Evolutionary conservation across 2,329 filamentous ascomycete species (phyloP), one percentile per base, ranked within the genome.

Genomic region (Triangularia verruculosa): DNA sequence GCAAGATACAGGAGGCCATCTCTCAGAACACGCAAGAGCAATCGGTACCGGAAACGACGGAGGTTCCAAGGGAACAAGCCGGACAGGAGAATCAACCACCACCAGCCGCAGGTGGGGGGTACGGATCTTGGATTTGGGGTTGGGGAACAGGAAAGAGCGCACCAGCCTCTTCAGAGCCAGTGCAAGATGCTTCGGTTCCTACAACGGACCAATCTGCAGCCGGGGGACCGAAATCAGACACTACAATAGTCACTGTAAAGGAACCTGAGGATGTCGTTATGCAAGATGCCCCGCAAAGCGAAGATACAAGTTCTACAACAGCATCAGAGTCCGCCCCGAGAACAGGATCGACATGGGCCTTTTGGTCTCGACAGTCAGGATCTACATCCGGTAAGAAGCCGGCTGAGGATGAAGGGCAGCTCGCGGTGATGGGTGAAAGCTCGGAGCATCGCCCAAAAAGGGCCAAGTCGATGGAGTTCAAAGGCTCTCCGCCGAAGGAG

Each of bases 321-420:
- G n/a, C 81, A 77, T 22, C 80, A 81, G 4, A 78, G 82, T 15
- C 51, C 6, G 39, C 57, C 17, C 57, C 57, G 12, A 72, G 70
- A 39, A 78, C 80, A 17, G 85, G 84, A 12, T 89, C 90, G 0
- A 90, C 88, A 0, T 94, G 91, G 91, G 90, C 89, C 0, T 93
- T 94, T 68, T 94, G 90, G 90, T 92, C 88, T 13, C 85, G 82
- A 54, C 86, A 89, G 68, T 75, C 80, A 1, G 69, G 74, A 0
- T 73, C 78, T 7, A 78, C 76, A 47, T 68, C 74, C 9, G 72
- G 70, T 0, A 77, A 77, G 57, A 61, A 71, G 11, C 47, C 64
- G 5, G 39, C 66, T 13, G 32, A 28, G 1, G 77, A 72, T 34
- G 84, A 74, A 68, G 86, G 79, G 24, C 79, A 83, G 70, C 76